phyloP scores from a whole-genome alignment of 176 grass and related monocot species.

The Tillandsia leiboldiana region DNA sequence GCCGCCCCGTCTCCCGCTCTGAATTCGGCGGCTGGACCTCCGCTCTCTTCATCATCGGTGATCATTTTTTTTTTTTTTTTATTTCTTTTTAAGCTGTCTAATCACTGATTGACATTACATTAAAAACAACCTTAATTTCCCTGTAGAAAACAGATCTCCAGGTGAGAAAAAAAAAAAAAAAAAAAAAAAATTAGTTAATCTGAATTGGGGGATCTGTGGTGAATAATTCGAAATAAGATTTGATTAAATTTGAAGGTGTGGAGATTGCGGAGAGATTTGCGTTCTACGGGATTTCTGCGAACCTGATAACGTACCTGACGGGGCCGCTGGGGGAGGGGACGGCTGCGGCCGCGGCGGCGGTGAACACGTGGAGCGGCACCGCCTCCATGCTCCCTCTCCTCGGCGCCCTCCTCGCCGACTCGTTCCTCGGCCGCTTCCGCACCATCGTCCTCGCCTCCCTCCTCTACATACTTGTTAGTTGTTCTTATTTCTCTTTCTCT shows the following conservation, averaged over 20 bases:
- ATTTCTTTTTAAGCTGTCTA: not conserved
- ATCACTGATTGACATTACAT: not conserved
- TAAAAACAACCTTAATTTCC: too few relatives aligned
- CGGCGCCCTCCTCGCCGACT: constrained; percentile 57
- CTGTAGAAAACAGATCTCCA: too few relatives aligned
- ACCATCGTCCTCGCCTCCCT: constrained; percentile 41
- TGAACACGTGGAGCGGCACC: constrained; percentile 44
- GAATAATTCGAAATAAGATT: not conserved
- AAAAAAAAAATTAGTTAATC: too few relatives aligned
- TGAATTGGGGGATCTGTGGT: too few relatives aligned
- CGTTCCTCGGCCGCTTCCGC: constrained; percentile 40
- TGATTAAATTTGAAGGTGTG: constrained; percentile 11
- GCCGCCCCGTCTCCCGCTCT: constrained; percentile 24
- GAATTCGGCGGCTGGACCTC: constrained; percentile 46
- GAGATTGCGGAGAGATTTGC: constrained; percentile 48
- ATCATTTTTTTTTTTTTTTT: not conserved
- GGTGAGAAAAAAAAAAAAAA: too few relatives aligned
- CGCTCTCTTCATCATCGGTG: constrained; percentile 51
- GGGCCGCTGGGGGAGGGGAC: constrained; percentile 43
- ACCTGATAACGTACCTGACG: constrained; percentile 59
- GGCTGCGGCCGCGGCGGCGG: constrained; percentile 42
- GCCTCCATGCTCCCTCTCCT: constrained; percentile 36
- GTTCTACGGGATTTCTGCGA: constrained; percentile 43
- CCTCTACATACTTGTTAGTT: constrained; percentile 36
- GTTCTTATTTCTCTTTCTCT: not conserved